Percentiles rank a stretch among this genome's conserved stretches.
Evolutionary conservation across 192 early-diverging fungal species (phyloP).

Genomic region (Entomortierella lignicola): DNA sequence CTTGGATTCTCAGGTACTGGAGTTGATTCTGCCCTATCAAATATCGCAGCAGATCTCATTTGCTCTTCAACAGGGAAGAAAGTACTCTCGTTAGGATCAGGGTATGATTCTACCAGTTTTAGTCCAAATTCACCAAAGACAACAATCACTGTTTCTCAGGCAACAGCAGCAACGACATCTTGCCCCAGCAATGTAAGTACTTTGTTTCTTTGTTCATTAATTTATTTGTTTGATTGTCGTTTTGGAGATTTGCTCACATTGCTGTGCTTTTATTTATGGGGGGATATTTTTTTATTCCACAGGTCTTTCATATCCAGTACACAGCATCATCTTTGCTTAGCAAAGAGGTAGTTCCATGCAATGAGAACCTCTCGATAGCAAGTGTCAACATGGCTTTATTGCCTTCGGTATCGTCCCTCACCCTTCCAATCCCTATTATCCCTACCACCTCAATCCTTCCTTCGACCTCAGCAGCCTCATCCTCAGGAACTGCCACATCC

Average conservation of each 20-base stretch:
- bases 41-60: slow-evolving; percentile 28
- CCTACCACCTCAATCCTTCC: neutral
- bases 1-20: slow-evolving; percentile 8
- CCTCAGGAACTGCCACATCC: neutral
- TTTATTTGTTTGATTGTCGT: neutral
- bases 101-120: neutral
- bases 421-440: no score
- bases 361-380: neutral
- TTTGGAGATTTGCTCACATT: neutral
- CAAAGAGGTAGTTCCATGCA: neutral
- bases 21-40: neutral
- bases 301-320: slow-evolving; percentile 23
- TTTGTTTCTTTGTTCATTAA: neutral
- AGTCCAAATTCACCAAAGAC: slow-evolving; percentile 8
- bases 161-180: slow-evolving; percentile 1
- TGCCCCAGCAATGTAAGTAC: slow-evolving; percentile 35
- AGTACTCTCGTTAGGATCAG: slow-evolving; percentile 5
- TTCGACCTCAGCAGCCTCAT: neutral
- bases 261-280: neutral
- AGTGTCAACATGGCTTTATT: neutral
- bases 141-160: slow-evolving; percentile 1
- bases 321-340: neutral
- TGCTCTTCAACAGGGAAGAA: slow-evolving; percentile 1
- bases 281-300: neutral
- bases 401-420: no score